Evolutionary conservation across 306 rosid genomes (phyloP).

Genomic region (Inga leiocalycina): DNA sequence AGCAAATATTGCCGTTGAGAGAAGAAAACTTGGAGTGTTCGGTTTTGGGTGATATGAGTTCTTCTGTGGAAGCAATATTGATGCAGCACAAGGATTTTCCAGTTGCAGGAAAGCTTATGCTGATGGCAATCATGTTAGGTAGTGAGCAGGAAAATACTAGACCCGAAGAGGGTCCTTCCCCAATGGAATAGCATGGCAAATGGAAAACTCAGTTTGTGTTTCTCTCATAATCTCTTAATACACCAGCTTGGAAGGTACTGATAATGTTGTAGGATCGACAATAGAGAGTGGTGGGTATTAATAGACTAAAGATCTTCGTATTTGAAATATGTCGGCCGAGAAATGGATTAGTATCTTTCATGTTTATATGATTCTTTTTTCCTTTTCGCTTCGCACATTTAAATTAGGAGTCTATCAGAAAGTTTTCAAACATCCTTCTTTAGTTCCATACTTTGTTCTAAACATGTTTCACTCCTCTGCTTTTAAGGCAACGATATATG

Average conservation of each 20-base stretch:
- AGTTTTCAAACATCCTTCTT: too few relatives aligned
- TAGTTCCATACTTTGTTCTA: neutral
- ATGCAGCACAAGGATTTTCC: constrained; percentile 90
- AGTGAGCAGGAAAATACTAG: constrained; percentile 48
- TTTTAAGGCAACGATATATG: too few relatives aligned
- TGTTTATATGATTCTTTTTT: neutral
- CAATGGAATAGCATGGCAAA: constrained; percentile 54
- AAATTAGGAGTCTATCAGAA: neutral
- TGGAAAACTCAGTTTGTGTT: constrained; percentile 21
- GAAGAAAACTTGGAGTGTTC: constrained; percentile 60
- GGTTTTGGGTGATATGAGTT: constrained; percentile 39
- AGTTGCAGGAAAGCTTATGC: constrained; percentile 90
- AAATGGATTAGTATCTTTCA: neutral
- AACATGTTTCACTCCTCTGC: neutral
- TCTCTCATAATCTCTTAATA: constrained; percentile 9
- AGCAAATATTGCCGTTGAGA: constrained; percentile 67
- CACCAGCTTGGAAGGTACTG: constrained; percentile 19
- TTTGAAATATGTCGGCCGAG: neutral
- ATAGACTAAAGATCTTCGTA: constrained; percentile 9
- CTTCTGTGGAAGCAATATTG: constrained; percentile 77
- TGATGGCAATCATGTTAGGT: constrained; percentile 84
- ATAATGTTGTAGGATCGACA: constrained; percentile 7
- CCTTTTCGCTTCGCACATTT: neutral
- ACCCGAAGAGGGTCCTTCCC: constrained; percentile 55
- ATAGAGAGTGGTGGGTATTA: neutral